Evolutionary conservation across 805 yeast genomes (phyloP), one percentile per base, ranked within the genome.

Genomic region (Starmerella gropengiesseri): DNA sequence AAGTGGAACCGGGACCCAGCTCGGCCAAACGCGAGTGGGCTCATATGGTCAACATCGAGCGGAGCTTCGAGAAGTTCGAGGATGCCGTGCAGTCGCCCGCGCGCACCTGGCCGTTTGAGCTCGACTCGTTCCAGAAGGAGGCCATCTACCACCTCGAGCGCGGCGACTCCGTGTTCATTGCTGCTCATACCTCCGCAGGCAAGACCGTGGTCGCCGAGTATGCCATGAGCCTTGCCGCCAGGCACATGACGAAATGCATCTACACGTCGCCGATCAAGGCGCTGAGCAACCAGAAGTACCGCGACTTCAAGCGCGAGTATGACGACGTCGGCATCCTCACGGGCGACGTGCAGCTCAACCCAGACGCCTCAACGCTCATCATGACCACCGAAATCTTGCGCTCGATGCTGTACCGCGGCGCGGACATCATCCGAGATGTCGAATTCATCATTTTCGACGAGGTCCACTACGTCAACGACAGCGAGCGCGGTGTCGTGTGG

Each of bases 181-280:
- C 97, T 3, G 99, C 99, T 0, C 98, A 89, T 61, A 89, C 98
- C 0, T 89, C 97, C 3, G 98, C 98, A 0, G 98, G 98, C 63
- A 89, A 89, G 58, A 89, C 98, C 0, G 98, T 89, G 3, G 95
- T 91, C 20, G 98, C 98, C 0, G 98, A 89, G 59, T 89, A 89
- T 59, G 97, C 97, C 3, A 91, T 89, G 60, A 95, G 97, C 3
- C 80, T 89, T 94, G 93, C 97, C 1, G 74, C 78, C 47, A 70
- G 94, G 58, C 89, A 91, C 59, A 87, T 87, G 95, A 89, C 97
- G 9, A 89, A 87, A 59, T 85, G 95, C 1, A 91, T 89, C 37
- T 89, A 89, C 60, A 89, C 98, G 0, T 87, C 96, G 0, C 98
- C 98, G 17, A 85, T 85, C 52, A 85, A 85, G 58, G 95, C 95